Evolutionary conservation across 2,329 filamentous ascomycete species (phyloP).

Genomic region (Talaromyces sp.): DNA sequence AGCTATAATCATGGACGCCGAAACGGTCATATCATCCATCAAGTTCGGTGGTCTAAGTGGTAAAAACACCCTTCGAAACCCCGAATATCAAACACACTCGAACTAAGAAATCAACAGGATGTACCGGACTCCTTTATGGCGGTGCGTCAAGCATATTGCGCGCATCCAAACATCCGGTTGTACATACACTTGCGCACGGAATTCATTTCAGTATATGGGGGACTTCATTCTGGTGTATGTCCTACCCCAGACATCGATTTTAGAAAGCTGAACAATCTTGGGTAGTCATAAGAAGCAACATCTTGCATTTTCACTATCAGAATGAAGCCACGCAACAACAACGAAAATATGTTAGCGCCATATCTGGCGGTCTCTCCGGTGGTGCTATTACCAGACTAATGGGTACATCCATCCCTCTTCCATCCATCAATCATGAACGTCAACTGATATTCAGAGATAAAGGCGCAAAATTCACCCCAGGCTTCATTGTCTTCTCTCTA

Average conservation of each 20-base stretch:
- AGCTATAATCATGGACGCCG: conserved; percentile 21
- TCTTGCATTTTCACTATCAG: conserved; percentile 49
- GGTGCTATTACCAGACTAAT: conserved; percentile 56
- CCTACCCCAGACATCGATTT: neutral
- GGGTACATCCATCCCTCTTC: conserved; percentile 35
- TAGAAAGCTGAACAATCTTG: conserved; percentile 38
- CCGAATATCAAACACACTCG: neutral
- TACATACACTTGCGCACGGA: conserved; percentile 70
- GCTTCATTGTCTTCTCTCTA: conserved; percentile 57
- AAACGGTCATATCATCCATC: conserved; percentile 43
- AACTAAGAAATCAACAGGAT: conserved; percentile 43
- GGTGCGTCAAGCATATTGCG: conserved; percentile 69
- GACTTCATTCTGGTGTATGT: conserved; percentile 70
- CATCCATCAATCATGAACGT: neutral
- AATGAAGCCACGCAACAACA: conserved; percentile 57
- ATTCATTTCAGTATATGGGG: conserved; percentile 80
- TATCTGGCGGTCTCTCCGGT: conserved; percentile 68
- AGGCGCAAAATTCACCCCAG: conserved; percentile 57
- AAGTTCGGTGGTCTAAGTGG: conserved; percentile 61
- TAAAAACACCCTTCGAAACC: conserved; percentile 32
- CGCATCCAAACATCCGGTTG: conserved; percentile 57
- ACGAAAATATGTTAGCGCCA: conserved; percentile 62
- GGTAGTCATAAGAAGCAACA: conserved; percentile 42
- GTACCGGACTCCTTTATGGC: conserved; percentile 61
- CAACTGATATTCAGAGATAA: neutral